Evolutionary conservation across 495 filamentous ascomycete species (phyloP), one percentile per base, ranked within the genome.

Genomic region (Trichoderma reesei): DNA sequence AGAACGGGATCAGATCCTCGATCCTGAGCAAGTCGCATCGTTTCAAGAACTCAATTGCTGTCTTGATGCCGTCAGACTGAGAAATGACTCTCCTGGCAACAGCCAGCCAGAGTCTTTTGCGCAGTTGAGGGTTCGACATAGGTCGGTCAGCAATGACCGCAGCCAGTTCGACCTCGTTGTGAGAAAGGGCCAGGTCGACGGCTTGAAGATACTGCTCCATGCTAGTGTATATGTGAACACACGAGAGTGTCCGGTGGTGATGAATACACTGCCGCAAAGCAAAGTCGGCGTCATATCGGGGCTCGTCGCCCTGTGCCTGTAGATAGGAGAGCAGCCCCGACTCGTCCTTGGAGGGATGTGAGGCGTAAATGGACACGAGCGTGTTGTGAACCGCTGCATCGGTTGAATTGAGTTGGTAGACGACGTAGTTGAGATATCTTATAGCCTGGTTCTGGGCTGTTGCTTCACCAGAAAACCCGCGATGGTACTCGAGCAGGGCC

Each of bases 351-450:
- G 90, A 90, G 16, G 85, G 80, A 69, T 94, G 87, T 3, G 92
- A 92, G 18, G 94, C 95, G 72, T 96, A 96, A 61, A 98, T 95
- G 51, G 91, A 96, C 65, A 98, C 90, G 36, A 98, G 83, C 0
- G 95, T 98, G 72, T 98, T 98, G 74, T 98, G 94, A 31, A 98
- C 86, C n/a, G 94, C 93, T 5, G 94, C 85, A 63, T 96, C 89
- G 4, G 85, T 82, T 13, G 88, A 89, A 39, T 88, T 83, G 59
- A 91, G 86, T 69, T 95, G 87, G 72, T 93, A 91, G 69, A 98
- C 95, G 67, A 92, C 90, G 73, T 91, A 95, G 59, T 90, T 88
- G 11, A 98, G 87, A 70, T 98, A 98, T 20, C 95, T 88, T 33
- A 97, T 83, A 6, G 94, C 94, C 79, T 98, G 94, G 67, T 98